Evolutionary conservation across 2,329 filamentous ascomycete species (phyloP), one percentile per base, ranked within the genome.

Genomic region (Didymella segeticola): DNA sequence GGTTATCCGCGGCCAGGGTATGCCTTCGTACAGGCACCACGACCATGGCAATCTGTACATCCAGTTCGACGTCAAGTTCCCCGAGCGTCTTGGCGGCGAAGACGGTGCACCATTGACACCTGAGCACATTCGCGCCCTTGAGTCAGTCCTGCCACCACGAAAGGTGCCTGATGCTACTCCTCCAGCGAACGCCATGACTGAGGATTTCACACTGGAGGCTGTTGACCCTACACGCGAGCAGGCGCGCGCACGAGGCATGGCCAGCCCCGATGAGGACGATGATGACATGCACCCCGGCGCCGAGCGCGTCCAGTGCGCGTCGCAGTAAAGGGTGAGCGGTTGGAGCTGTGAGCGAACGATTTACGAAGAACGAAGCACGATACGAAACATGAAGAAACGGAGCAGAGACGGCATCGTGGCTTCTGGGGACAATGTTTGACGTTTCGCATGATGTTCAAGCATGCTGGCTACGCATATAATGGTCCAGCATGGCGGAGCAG

Each of bases 51-150:
- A 99, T 80, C 83, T 99, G 67, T 99, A 95, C 82, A 92, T 99
- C 71, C 91, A 96, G 74, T 99, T 99, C 80, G 88, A 90, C 70
- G 92, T 99, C 79, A 96, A 96, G 80, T 98, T 99, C 84, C 95
- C 95, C 42, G 88, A 80, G 39, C 69, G 69, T 19, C 70, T 82
- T 22, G 64, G 62, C 46, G 77, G 76, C 17, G 74, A 76, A 22
- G 77, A 80, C 17, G 80, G 75, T 47, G 73, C 67, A 43, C 70
- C 78, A 5, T 75, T 81, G 72, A 71, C 89, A 45, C 80, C 86
- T 14, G 82, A 86, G 53, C 88, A 90, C 58, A 89, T 96, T 66
- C 86, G 90, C 52, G 82, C 88, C 11, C 87, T 99, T 31, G 92
- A 95, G 72, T 84, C 87, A 66, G 87, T 96, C 49, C 85, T 99